phyloP scores from a whole-genome alignment of 768 basidiomycete genomes.

The Xerocomus spinulosus region DNA sequence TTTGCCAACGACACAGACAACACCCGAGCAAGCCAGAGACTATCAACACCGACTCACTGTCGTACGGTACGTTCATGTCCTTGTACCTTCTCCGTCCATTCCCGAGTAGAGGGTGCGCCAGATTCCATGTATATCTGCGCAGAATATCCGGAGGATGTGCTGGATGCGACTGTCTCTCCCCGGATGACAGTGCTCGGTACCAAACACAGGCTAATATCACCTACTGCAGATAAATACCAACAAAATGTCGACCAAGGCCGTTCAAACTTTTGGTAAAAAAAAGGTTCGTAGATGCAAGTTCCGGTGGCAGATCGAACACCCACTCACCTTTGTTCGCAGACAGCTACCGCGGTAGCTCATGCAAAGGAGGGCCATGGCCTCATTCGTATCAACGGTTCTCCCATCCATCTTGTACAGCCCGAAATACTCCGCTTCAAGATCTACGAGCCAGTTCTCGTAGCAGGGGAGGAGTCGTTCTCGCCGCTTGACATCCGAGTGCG shows the following conservation, averaged over 20 bases:
- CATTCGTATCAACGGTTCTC: slow-evolving; percentile 94
- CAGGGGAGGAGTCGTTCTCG: slow-evolving; percentile 83
- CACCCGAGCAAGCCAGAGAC: neutral
- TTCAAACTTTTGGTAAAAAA: slow-evolving; percentile 99
- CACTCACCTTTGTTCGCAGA: slow-evolving; percentile 47
- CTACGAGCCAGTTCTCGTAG: slow-evolving; percentile 94
- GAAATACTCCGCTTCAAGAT: slow-evolving; percentile 97
- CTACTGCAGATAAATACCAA: slow-evolving; percentile 20
- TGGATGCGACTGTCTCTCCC: slow-evolving; percentile 36
- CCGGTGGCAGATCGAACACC: neutral
- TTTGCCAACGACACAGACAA: slow-evolving; percentile 1
- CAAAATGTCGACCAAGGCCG: slow-evolving; percentile 84
- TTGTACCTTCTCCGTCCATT: neutral
- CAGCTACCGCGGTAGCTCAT: slow-evolving; percentile 96
- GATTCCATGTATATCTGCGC: neutral
- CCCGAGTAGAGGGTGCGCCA: neutral
- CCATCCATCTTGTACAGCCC: slow-evolving; percentile 92
- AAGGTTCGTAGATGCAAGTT: slow-evolving; percentile 55
- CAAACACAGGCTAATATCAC: slow-evolving; percentile 15
- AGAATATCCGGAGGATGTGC: slow-evolving; percentile 27
- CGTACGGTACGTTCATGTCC: slow-evolving; percentile 33
- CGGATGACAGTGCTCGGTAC: slow-evolving; percentile 33
- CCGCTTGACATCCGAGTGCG: slow-evolving; percentile 94
- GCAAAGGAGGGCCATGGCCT: slow-evolving; percentile 95
- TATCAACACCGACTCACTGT: slow-evolving; percentile 31